A percentile compares a stretch with the other conserved stretches of the same genome.
These are phyloP conservation scores for Cyamopsis tetragonoloba DNA, from an alignment of 306 rosid species.

Conservation along the genomic window DNA sequence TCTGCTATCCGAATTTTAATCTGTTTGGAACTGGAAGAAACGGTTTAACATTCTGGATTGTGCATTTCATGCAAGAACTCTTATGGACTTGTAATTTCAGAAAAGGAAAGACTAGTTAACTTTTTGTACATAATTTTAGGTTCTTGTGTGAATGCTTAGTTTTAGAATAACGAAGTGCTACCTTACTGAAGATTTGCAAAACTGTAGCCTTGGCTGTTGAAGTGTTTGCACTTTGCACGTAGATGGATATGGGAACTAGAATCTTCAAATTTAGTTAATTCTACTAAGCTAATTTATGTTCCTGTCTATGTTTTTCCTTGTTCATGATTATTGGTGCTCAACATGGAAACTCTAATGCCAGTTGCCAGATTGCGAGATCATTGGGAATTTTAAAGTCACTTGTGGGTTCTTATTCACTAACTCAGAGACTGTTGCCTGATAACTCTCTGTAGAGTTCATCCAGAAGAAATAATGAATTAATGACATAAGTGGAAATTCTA, in stretches of 20 bases:
- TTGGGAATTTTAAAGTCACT: conserved; percentile 57
- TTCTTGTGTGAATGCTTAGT: background rate
- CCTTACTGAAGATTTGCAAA: background rate
- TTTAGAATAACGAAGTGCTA: background rate
- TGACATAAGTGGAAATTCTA: conserved; percentile 76
- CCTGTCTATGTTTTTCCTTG: background rate
- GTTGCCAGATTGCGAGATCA: conserved; percentile 53
- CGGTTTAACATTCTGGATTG: too few species aligned
- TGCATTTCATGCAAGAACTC: too few species aligned
- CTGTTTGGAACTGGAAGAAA: too few species aligned
- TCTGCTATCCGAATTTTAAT: too few species aligned
- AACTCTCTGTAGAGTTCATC: conserved; percentile 19
- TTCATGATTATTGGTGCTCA: conserved; percentile 66
- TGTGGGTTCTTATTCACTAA: conserved; percentile 31
- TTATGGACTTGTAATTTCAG: too few species aligned
- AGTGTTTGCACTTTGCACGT: background rate
- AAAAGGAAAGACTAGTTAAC: too few species aligned
- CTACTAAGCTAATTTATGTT: background rate
- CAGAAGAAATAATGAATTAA: conserved; percentile 45
- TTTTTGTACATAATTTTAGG: too few species aligned
- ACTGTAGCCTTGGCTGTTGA: background rate
- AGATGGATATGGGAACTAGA: background rate
- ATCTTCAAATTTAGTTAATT: background rate
- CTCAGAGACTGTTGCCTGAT: conserved; percentile 32
- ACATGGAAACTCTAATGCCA: conserved; percentile 61